Evolutionary conservation across 2,329 filamentous ascomycete species (phyloP), one percentile per base, ranked within the genome.

Genomic region (Rutstroemia sp.): DNA sequence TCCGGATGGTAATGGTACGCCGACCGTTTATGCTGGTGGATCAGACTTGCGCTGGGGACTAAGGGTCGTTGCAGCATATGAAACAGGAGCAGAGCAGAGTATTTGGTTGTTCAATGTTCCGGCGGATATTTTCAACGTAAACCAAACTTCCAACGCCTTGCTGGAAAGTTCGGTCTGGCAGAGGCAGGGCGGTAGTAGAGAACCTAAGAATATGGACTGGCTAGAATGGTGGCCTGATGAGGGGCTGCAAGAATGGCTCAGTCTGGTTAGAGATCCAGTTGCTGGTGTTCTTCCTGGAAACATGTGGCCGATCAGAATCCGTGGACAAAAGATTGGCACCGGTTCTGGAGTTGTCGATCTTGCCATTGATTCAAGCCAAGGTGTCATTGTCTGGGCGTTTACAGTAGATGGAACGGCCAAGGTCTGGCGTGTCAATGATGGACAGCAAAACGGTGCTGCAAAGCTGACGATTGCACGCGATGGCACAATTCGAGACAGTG

Each of bases 81-180:
- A 73, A 18, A 73, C 76, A 37, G 66, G 62, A 2, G 62, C 58
- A 16, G 61, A 67, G 47, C 74, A 77, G 61, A 65, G 72, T 42
- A 61, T 88, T 25, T 76, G 83, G 52, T 71, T 87, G 2, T 88
- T 84, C 66, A 83, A 76, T 0, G 71, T 88, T 1, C 83, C 85
- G 0, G 68, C 76, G 0, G 82, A 86, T 66, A 68, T 79, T 2
- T 79, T 82, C 59, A 71, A 73, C 34, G 67, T 72, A 18, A 67
- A 71, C 59, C 54, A 50, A 62, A 62, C 49, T 56, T 59, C 56
- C 41, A 38, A 60, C 41, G 30, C 55, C 18, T 34, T 51, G 12
- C 25, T 58, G 4, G 49, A 41, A n/a, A 54, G 52, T 10, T 54
- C 62, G 2, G 38, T 52, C 1, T 63, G 54, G 54, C 39, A 61